Conservation (phyloP, 2,329 filamentous ascomycete genomes). For the Cucurbitaria berberidis region DNA sequence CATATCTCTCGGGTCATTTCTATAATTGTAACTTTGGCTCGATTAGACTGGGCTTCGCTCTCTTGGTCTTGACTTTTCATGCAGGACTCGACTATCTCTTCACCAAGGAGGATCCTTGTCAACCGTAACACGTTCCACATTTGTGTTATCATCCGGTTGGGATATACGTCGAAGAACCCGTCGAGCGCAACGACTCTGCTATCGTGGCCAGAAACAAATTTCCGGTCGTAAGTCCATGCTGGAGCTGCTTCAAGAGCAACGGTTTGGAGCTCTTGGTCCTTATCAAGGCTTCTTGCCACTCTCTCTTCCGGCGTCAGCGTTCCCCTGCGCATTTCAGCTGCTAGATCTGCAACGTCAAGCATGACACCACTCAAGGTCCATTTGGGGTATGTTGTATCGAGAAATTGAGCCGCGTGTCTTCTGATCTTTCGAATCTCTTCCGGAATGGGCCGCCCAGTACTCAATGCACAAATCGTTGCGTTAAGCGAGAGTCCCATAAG, state of each 20-base stretch:
- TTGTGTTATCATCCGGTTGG: slow-evolving; percentile 35
- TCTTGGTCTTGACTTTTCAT: slow-evolving; percentile 1
- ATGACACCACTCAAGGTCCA: slow-evolving; percentile 38
- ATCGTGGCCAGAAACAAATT: slow-evolving; percentile 4
- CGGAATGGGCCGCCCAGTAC: slow-evolving; percentile 25
- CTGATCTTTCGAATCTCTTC: slow-evolving; percentile 26
- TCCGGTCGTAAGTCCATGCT: slow-evolving; percentile 19
- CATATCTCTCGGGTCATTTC: slow-evolving; percentile 38
- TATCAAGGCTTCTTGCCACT: slow-evolving; percentile 18
- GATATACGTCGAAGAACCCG: slow-evolving; percentile 32
- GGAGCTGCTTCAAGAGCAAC: slow-evolving; percentile 29
- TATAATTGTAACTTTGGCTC: slow-evolving; percentile 25
- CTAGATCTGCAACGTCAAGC: slow-evolving; percentile 35
- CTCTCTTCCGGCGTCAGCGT: slow-evolving; percentile 18
- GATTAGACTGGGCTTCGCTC: neutral
- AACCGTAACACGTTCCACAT: slow-evolving; percentile 42
- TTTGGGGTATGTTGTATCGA: slow-evolving; percentile 36
- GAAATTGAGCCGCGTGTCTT: slow-evolving; percentile 24
- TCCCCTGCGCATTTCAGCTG: slow-evolving; percentile 17
- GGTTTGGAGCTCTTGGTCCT: slow-evolving; percentile 32
- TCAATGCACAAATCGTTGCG: slow-evolving; percentile 38
- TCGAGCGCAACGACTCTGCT: slow-evolving; percentile 5
- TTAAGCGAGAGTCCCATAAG: slow-evolving; percentile 34
- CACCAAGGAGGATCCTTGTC: slow-evolving; percentile 42
- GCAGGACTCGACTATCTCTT: slow-evolving; percentile 25